Percentiles rank a stretch among this genome's conserved stretches.
Conservation (phyloP, 805 yeast genomes). For the Grigorovia yakushimaensis region DNA sequence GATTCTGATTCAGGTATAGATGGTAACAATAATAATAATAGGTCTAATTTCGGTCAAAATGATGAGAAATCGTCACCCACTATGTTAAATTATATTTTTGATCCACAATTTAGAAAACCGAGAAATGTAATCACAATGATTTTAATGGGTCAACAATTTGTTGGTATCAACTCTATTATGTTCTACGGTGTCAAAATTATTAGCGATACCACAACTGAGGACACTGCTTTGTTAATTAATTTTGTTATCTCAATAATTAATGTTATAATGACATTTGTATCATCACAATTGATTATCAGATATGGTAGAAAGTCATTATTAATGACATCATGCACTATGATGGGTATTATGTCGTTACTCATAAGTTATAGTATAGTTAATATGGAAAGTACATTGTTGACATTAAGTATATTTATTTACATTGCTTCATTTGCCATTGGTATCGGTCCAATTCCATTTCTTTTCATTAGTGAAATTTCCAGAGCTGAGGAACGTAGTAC, state of each 20-base stretch:
- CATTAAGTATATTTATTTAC: conserved; percentile 57
- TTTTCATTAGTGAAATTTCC: conserved; percentile 80
- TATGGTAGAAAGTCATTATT: conserved; percentile 70
- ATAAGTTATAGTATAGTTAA: conserved; percentile 58
- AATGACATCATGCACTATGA: conserved; percentile 50
- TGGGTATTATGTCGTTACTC: conserved; percentile 55
- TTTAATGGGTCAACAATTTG: conserved; percentile 78
- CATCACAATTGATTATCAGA: conserved; percentile 69
- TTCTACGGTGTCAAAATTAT: conserved; percentile 88
- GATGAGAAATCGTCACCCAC: conserved; percentile 9
- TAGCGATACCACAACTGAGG: conserved; percentile 58
- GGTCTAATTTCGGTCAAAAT: neutral
- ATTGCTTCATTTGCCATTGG: conserved; percentile 87
- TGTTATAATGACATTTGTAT: conserved; percentile 58
- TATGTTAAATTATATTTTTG: conserved; percentile 37
- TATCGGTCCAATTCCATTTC: conserved; percentile 90
- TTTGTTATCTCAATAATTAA: conserved; percentile 69
- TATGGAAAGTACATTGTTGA: conserved; percentile 40
- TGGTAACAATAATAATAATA: neutral
- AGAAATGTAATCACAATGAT: conserved; percentile 59
- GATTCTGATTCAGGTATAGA: neutral
- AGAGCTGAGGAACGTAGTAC: conserved; percentile 60
- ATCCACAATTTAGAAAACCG: conserved; percentile 45
- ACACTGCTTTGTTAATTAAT: conserved; percentile 60
- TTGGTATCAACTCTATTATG: conserved; percentile 87